These are phyloP conservation scores for Lichina pygmaea DNA, from an alignment of 495 filamentous ascomycete species.

Conservation along the genomic window DNA sequence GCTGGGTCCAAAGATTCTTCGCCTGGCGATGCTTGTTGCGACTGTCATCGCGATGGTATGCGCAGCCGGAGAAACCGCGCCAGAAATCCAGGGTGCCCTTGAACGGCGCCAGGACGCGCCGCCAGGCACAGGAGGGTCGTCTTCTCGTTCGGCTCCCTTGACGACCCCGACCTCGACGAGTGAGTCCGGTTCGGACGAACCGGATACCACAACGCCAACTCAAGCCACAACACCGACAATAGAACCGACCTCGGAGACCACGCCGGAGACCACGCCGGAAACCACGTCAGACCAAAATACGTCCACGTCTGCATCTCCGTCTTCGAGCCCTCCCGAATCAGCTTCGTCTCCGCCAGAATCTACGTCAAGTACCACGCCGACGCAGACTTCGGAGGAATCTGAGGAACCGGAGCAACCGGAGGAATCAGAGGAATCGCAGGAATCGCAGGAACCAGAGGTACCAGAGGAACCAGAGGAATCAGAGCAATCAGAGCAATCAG, in stretches of 20 bases:
- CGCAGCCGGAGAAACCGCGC: background rate
- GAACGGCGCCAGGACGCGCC: background rate
- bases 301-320: background rate
- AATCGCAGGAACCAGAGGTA: too few species aligned
- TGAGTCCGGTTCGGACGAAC: background rate
- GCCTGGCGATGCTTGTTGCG: background rate
- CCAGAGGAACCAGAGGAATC: too few species aligned
- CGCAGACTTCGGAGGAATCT: background rate
- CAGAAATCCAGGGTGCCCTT: conserved; percentile 1
- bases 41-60: background rate
- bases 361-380: background rate
- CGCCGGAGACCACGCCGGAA: background rate
- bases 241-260: background rate
- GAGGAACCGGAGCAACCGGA: too few species aligned
- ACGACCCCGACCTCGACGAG: background rate
- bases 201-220: background rate
- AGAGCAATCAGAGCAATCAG: too few species aligned
- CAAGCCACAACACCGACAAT: background rate
- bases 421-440: too few species aligned
- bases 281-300: background rate
- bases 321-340: background rate
- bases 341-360: background rate
- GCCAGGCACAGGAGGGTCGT: background rate
- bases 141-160: background rate
- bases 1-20: background rate